These are phyloP conservation scores for Vigna nakashimae DNA, from an alignment of 306 rosid genomes.

Conservation along the genomic window DNA sequence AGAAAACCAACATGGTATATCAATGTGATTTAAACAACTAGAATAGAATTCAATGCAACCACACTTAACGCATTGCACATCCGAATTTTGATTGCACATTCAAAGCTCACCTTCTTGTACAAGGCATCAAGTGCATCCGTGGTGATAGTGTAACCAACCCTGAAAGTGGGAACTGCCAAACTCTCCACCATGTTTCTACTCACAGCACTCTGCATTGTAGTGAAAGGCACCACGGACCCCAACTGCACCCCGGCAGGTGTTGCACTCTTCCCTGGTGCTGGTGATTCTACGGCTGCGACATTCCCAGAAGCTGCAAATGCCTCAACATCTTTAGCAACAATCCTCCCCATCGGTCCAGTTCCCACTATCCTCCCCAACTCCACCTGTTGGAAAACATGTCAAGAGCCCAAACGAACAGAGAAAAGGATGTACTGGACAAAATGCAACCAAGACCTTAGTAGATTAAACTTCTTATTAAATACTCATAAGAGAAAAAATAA, in stretches of 20 bases:
- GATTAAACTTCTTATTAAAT: neutral
- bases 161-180: conserved; percentile 80
- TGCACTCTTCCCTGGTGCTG: conserved; percentile 11
- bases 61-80: neutral
- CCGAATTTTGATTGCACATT: neutral
- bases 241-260: conserved; percentile 60
- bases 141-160: conserved; percentile 92
- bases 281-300: neutral
- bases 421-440: neutral
- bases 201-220: conserved; percentile 96
- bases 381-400: conserved; percentile 35
- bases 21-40: neutral
- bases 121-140: conserved; percentile 89
- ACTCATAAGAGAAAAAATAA: neutral
- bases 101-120: conserved; percentile 76
- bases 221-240: conserved; percentile 91
- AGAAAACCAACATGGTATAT: neutral
- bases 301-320: conserved; percentile 56
- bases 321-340: conserved; percentile 94
- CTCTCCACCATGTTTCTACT: conserved; percentile 93
- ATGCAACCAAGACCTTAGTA: neutral
- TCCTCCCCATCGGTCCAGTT: conserved; percentile 87
- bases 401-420: neutral
- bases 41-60: neutral
- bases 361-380: conserved; percentile 73